Conservation (phyloP, 2,329 filamentous ascomycete species). For the Diaporthe destruens region DNA sequence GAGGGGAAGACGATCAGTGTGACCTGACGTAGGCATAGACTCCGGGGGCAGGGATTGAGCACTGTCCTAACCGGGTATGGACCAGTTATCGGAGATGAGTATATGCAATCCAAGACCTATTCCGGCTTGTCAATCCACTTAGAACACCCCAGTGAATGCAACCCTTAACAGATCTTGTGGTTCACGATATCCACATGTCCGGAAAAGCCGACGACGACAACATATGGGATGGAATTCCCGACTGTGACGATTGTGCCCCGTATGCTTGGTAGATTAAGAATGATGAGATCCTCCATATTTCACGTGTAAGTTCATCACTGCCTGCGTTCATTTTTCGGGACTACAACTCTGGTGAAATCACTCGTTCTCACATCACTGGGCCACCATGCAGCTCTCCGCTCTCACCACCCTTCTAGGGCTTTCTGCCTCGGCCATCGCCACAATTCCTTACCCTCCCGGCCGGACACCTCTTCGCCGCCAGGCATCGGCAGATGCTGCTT, state of each 20-base stretch:
- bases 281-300: not conserved
- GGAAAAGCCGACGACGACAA: conserved; percentile 28
- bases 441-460: conserved; percentile 1
- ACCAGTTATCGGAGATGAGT: conserved; percentile 14
- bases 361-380: not conserved
- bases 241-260: not conserved
- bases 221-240: conserved; percentile 23
- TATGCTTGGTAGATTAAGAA: not conserved
- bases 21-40: conserved; percentile 9
- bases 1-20: not conserved
- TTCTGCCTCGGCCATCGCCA: conserved; percentile 22
- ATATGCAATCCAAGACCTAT: conserved; percentile 19
- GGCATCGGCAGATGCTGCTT: conserved; percentile 5
- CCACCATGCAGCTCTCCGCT: conserved; percentile 33
- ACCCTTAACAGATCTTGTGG: conserved; percentile 8
- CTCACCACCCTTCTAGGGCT: conserved; percentile 18
- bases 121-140: conserved; percentile 3
- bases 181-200: conserved; percentile 1
- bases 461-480: conserved; percentile 21
- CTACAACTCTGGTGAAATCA: not conserved
- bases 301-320: not conserved
- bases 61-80: not conserved
- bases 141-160: conserved; percentile 10
- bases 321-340: not conserved
- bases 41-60: not conserved